Percentiles rank a stretch among this genome's conserved stretches.
Conservation (phyloP, 805 yeast genomes). For the Metschnikowia gelsemii region DNA sequence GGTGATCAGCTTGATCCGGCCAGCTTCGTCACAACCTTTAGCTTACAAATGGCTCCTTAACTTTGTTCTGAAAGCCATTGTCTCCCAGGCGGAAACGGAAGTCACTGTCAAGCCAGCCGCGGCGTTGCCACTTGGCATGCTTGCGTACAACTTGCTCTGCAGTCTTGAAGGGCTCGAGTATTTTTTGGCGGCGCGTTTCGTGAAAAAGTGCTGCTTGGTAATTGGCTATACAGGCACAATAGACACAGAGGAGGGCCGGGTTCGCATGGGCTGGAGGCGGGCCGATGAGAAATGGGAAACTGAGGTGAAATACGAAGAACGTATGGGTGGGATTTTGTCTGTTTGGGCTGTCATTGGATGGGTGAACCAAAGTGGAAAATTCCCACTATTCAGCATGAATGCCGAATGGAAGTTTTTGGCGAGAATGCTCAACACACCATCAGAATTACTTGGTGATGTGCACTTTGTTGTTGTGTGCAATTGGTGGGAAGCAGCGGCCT, state of each 20-base stretch:
- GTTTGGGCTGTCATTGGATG: slow-evolving; percentile 76
- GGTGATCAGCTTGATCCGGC: slow-evolving; percentile 48
- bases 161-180: slow-evolving; percentile 51
- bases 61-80: slow-evolving; percentile 78
- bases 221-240: slow-evolving; percentile 77
- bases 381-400: slow-evolving; percentile 36
- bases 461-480: slow-evolving; percentile 71
- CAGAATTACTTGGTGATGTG: slow-evolving; percentile 53
- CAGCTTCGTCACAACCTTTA: slow-evolving; percentile 45
- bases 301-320: slow-evolving; percentile 72
- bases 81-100: slow-evolving; percentile 91
- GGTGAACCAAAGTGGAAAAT: slow-evolving; percentile 18
- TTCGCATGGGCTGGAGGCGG: slow-evolving; percentile 85
- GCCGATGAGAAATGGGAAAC: slow-evolving; percentile 52
- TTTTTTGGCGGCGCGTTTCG: slow-evolving; percentile 71
- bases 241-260: slow-evolving; percentile 79
- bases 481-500: slow-evolving; percentile 91
- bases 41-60: slow-evolving; percentile 76
- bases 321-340: slow-evolving; percentile 83
- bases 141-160: slow-evolving; percentile 55
- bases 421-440: slow-evolving; percentile 60
- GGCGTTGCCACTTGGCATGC: slow-evolving; percentile 74
- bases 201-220: slow-evolving; percentile 86
- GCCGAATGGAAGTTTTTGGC: slow-evolving; percentile 71
- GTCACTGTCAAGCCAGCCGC: slow-evolving; percentile 75